Evolutionary conservation across 2,329 filamentous ascomycete genomes (phyloP).

Genomic region (Colletotrichum sp.): DNA sequence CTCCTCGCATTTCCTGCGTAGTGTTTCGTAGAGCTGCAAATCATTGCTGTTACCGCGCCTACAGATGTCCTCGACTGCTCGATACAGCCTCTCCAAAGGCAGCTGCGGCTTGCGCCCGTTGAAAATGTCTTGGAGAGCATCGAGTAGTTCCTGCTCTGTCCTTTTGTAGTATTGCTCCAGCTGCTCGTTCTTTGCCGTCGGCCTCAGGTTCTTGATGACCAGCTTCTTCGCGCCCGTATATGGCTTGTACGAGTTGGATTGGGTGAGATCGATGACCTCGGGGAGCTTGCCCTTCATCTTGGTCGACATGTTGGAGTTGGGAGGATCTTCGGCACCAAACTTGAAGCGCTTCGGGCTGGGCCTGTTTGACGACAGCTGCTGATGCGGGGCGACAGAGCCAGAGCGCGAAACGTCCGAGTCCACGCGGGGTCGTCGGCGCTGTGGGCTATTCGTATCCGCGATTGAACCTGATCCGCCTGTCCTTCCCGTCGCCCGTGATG

Average conservation of each 20-base stretch:
- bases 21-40: slow-evolving; percentile 61
- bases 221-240: slow-evolving; percentile 82
- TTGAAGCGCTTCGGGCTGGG: slow-evolving; percentile 23
- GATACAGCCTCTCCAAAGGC: slow-evolving; percentile 89
- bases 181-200: slow-evolving; percentile 60
- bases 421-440: slow-evolving; percentile 43
- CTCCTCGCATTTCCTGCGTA: slow-evolving; percentile 69
- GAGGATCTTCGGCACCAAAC: slow-evolving; percentile 1
- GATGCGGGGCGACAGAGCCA: slow-evolving; percentile 23
- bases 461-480: slow-evolving; percentile 1
- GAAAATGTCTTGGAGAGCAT: slow-evolving; percentile 77
- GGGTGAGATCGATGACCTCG: slow-evolving; percentile 39
- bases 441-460: slow-evolving; percentile 33
- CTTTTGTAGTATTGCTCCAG: slow-evolving; percentile 79
- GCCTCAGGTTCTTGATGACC: slow-evolving; percentile 89
- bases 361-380: slow-evolving; percentile 7
- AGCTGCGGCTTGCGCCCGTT: slow-evolving; percentile 63
- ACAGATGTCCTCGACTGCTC: slow-evolving; percentile 90
- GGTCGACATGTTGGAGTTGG: slow-evolving; percentile 22
- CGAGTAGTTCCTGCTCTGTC: slow-evolving; percentile 75
- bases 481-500: slow-evolving; percentile 22
- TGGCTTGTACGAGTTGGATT: slow-evolving; percentile 64
- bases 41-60: slow-evolving; percentile 74
- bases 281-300: slow-evolving; percentile 45
- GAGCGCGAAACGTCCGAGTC: slow-evolving; percentile 35